Conservation (phyloP, 2,329 filamentous ascomycete species). For the Colletotrichum lindemuthianum region DNA sequence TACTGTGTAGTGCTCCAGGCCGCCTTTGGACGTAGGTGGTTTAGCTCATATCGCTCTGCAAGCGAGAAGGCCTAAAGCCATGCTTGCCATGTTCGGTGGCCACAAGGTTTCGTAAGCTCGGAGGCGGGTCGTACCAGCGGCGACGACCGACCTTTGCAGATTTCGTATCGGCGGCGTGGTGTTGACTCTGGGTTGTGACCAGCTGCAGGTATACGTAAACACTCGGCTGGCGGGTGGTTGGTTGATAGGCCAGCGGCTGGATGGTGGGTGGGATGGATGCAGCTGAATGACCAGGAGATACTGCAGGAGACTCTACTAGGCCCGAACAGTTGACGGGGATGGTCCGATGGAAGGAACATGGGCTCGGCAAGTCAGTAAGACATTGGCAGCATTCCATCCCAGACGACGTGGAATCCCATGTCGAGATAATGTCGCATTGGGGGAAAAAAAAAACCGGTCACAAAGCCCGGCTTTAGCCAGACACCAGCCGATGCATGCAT, state of each 20-base stretch:
- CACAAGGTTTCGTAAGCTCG: conserved; percentile 16
- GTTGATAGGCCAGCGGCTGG: neutral
- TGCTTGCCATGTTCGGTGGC: neutral
- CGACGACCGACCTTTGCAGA: neutral
- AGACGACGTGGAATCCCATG: neutral
- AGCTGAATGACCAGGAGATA: conserved; percentile 15
- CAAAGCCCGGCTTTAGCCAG: neutral
- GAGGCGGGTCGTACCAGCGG: conserved; percentile 13
- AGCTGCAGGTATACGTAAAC: conserved; percentile 10
- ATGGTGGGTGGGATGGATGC: conserved; percentile 19
- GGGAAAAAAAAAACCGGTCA: neutral
- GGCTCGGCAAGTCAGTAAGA: conserved; percentile 10
- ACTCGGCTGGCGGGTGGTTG: conserved; percentile 20
- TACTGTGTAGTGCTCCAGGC: neutral
- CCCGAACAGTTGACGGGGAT: conserved; percentile 3
- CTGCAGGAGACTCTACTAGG: neutral
- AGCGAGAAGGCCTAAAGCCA: no score
- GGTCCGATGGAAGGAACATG: conserved; percentile 1
- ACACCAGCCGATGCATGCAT: neutral
- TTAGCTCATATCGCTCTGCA: no score
- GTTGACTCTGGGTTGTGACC: conserved; percentile 1
- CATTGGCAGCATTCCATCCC: conserved; percentile 1
- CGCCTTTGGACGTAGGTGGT: no score
- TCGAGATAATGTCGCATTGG: neutral
- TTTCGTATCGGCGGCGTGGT: conserved; percentile 21